Evolutionary conservation across 2,329 filamentous ascomycete genomes (phyloP).

Genomic region (Penicillium sp.): DNA sequence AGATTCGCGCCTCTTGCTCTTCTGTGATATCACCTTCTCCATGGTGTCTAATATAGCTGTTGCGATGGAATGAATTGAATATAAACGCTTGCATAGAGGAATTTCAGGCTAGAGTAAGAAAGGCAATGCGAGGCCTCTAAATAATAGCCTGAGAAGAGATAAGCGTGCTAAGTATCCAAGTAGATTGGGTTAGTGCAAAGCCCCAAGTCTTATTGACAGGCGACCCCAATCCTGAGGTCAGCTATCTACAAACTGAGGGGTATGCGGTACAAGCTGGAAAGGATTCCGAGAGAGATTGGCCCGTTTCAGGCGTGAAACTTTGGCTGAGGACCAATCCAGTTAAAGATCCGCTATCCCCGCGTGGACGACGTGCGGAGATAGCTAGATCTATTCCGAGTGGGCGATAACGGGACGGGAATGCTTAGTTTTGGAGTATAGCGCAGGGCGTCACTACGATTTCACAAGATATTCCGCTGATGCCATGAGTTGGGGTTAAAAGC

Average conservation of each 20-base stretch:
- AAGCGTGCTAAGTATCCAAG: no score
- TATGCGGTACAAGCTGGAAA: neutral
- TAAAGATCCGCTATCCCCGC: neutral
- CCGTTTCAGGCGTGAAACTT: no score
- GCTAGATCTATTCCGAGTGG: slow-evolving; percentile 3
- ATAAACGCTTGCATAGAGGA: no score
- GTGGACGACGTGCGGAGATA: neutral
- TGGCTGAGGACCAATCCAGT: neutral
- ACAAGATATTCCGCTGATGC: no score
- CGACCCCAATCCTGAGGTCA: neutral
- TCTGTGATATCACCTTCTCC: slow-evolving; percentile 3
- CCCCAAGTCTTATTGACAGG: no score
- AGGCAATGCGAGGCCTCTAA: no score
- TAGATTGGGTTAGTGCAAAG: no score
- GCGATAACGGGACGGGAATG: slow-evolving; percentile 6
- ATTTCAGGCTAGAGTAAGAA: no score
- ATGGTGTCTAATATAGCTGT: neutral
- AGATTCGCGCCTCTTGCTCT: slow-evolving; percentile 3
- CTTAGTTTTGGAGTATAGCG: neutral
- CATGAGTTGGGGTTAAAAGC: no score
- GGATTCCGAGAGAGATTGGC: no score
- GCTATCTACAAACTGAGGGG: neutral
- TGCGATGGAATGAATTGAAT: neutral
- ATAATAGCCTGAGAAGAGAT: no score
- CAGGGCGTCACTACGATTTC: no score